Conservation (phyloP, 805 yeast genomes). For the Spathaspora hagerdaliae region DNA sequence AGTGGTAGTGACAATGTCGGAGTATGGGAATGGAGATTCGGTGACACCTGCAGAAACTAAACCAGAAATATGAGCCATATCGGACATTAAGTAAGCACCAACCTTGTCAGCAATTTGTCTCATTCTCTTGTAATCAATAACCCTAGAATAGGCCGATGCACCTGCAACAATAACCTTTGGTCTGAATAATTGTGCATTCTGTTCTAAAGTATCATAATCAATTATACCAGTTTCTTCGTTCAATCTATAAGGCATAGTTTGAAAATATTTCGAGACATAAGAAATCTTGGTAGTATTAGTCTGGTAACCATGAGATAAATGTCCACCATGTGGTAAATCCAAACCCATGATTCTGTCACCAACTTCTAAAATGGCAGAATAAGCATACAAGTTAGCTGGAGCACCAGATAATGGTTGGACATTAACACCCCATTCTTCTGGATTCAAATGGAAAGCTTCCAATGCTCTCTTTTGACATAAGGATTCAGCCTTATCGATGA, state of each 20-base stretch:
- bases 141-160: conserved; percentile 95
- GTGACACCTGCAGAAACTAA: conserved; percentile 93
- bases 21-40: conserved; percentile 93
- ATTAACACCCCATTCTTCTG: conserved; percentile 94
- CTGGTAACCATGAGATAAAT: conserved; percentile 97
- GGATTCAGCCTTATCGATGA: conserved; percentile 88
- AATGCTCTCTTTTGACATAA: conserved; percentile 94
- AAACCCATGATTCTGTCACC: conserved; percentile 98
- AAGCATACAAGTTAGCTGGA: conserved; percentile 96
- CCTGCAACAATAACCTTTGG: conserved; percentile 98
- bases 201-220: conserved; percentile 92
- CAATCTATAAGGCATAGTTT: conserved; percentile 98
- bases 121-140: conserved; percentile 96
- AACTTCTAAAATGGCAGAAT: conserved; percentile 91
- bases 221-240: conserved; percentile 88
- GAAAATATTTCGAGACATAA: conserved; percentile 93
- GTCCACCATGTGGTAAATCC: conserved; percentile 98
- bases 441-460: conserved; percentile 75
- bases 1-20: conserved; percentile 97
- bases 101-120: conserved; percentile 94
- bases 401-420: conserved; percentile 97
- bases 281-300: conserved; percentile 91
- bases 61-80: conserved; percentile 99
- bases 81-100: conserved; percentile 93
- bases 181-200: conserved; percentile 86